Base-by-base conservation (phyloP, 345 rosid genomes). In the Pugionium dolabratum region DNA sequence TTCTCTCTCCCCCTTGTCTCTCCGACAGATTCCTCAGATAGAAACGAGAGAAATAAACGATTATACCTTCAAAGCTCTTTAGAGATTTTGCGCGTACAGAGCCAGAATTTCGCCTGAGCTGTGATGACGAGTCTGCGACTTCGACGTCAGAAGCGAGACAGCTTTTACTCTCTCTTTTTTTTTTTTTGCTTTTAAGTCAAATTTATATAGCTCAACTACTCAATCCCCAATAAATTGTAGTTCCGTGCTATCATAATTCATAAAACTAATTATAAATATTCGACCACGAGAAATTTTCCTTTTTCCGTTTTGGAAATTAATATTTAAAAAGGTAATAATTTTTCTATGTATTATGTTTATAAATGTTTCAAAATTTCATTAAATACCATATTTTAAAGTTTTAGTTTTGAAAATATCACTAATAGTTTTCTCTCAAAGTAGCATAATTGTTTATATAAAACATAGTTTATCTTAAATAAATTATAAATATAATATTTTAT, bases 51-150 rank as follows among this genome's bases (percentile, higher is more conserved):
- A 68, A 39, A 61, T 36, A 2, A 4, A 25, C 11, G 28, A 69
- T 54, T 6, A 34, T 8, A 61, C 71, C 77, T 67, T 46, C 25
- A 8, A 64, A 30, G 8, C 0, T 9, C 25, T 32, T 41, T 18
- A 34, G 59, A 44, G 41, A 57, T 18, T 45, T 59, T 37, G 59
- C 49, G 74, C 55, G 64, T 41, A 40, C 8, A 60, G 30, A 46
- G 60, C 26, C 10, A 53, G 63, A 66, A 65, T 34, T 39, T 35
- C 5, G 72, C 63, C 47, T 56, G 65, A 73, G 76, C 72, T 66
- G 76, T 72, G 67, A 72, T 60, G 76, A 73, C 66, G 76, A 66
- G 76, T 66, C 53, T 67, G 64, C 77, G 73, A 74, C 77, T 67
- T 67, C 66, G 75, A 63, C 72, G 73, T 74, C 73, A 74, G 73